Evolutionary conservation across 2,329 filamentous ascomycete genomes (phyloP), one percentile per base, ranked within the genome.

Genomic region (Escovopsis sp.): DNA sequence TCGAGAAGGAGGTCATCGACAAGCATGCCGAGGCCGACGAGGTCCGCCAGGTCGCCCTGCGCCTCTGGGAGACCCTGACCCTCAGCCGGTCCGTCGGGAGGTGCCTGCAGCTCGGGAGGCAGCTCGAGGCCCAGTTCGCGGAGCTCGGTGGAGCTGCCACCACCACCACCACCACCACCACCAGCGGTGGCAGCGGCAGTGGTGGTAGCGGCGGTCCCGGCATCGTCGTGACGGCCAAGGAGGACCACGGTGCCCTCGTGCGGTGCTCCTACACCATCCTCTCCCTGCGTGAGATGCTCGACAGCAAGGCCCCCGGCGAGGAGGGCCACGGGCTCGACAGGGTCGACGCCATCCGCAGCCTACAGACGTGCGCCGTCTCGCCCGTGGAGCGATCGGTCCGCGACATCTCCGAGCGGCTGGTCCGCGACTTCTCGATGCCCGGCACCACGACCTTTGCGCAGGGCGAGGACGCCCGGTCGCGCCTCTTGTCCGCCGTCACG

Each of bases 11-110:
- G 57, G 87, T 96, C 36, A 72, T 86, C 41, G 75, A 82, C 53
- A 85, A 89, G 52, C 85, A 94, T 66, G 82, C 85, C 53, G 80
- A 82, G 43, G 89, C 91, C 0, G 83, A 93, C 44, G 79, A 91
- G 61, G 84, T 94, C 7, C 75, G 81, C 9, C 63, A 80, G 41
- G 84, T 85, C 10, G 83, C 85, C 1, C 75, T 83, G 53, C 74
- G 87, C 10, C 71, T 95, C 26, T 85, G 85, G 71, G 77, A 85
- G 54, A 86, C 88, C 0, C 69, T 94, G 47, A 75, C 78, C 46
- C 67, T 96, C 3, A 83, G 82, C 1, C 69, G 88, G 36, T 76
- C 81, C 0, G 83, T 94, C 11, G 79, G 77, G 36, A 71, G 89
- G 41, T 88, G 83, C 55, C 68, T 96, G 36, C 81, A 83, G 54